Evolutionary conservation across 441 rosid genomes (phyloP), one percentile per base, ranked within the genome.

Genomic region (Populus hybrid): DNA sequence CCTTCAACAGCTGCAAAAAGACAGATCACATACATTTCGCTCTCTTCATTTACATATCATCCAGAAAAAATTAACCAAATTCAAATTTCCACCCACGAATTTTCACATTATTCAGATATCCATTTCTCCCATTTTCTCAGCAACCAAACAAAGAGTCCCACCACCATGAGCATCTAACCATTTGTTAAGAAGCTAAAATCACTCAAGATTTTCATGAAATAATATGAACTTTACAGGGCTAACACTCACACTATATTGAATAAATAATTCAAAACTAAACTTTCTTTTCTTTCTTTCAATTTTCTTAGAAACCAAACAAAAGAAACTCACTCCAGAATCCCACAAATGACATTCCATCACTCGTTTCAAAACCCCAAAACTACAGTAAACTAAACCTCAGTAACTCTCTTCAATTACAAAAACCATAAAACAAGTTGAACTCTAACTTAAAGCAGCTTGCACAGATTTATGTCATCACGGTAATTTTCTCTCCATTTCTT

Each of bases 1-100:
- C 94, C 97, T 73, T 88, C 88, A 70, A 87, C 85, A 77, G 85
- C 99, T 95, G 94, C 85, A 87, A 74, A 75, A 79, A 30, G 10
- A 14, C 46, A 68, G 35, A 16, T 30, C 34, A 11, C 69, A 26
- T 1, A 66, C 28, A 14, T 12, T 24, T 66, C 35, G 18, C 32
- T 66, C 18, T 24, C 7, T 3, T 26, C 34, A 23, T 23, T 23
- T 12, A 23, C 69, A 24, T 8, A 23, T 30, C 8, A 67, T 26
- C 36, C 36, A 26, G 3, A 67, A 26, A n/a, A 30, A 6, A 30
- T 6, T 28, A 67, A 67, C 34, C 19, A 12, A 67, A 21, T 28
- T 21, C 7, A 30, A 23, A 42, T 12, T 28, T 28, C 66, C 30
- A 14, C 67, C 21, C 36, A 26, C 34, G 7, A 4, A 7, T 34